Percentiles rank a stretch among this genome's conserved stretches.
These are phyloP conservation scores for Thuja plicata DNA, from an alignment of 83 land plant genomes.

Conservation along the genomic window DNA sequence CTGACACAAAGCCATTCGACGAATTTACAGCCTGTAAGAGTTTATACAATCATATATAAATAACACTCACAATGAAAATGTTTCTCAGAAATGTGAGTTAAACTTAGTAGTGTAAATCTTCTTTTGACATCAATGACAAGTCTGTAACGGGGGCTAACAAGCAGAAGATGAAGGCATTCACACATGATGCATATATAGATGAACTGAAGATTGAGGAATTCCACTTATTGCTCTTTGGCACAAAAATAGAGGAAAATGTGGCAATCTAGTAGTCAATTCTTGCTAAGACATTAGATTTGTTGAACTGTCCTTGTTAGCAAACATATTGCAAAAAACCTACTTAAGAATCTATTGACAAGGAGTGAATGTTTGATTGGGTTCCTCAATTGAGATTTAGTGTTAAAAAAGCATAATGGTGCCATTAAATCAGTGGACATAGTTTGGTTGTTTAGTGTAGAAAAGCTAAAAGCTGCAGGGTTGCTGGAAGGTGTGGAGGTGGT, in stretches of 20 bases:
- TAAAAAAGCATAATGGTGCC: neutral
- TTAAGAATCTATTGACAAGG: neutral
- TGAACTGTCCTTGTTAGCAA: neutral
- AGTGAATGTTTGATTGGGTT: neutral
- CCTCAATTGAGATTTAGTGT: too few relatives aligned
- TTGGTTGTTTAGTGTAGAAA: neutral
- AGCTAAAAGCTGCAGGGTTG: neutral
- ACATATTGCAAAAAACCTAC: neutral
- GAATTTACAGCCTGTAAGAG: too few relatives aligned
- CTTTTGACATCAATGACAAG: too few relatives aligned
- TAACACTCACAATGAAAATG: too few relatives aligned
- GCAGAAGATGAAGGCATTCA: neutral
- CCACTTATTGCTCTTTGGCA: neutral
- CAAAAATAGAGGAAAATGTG: neutral
- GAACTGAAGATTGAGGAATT: neutral
- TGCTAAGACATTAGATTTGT: neutral
- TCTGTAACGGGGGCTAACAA: too few relatives aligned
- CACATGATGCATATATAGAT: neutral
- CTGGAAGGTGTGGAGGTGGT: neutral
- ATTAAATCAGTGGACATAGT: neutral
- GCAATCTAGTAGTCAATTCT: neutral
- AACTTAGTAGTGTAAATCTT: too few relatives aligned
- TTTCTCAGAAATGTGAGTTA: too few relatives aligned
- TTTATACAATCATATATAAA: too few relatives aligned
- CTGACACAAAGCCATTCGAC: too few relatives aligned